phyloP scores from a whole-genome alignment of 306 rosid genomes.

The Lotus japonicus region DNA sequence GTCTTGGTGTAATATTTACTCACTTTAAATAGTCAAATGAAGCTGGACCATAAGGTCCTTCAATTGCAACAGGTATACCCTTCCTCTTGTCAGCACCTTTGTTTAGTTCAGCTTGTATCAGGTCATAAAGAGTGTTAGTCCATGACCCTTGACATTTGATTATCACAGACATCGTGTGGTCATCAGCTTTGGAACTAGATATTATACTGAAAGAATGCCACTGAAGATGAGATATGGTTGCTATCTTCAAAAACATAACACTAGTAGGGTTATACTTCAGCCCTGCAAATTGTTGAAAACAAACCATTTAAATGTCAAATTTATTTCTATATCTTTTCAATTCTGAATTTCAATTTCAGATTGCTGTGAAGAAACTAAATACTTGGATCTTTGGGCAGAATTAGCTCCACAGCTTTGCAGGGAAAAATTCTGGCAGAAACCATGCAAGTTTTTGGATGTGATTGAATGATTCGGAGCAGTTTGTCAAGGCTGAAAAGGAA shows the following conservation, averaged over 20 bases:
- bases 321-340: background rate
- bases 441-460: conserved; percentile 64
- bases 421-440: conserved; percentile 63
- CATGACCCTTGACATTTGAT: conserved; percentile 74
- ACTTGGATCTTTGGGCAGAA: conserved; percentile 79
- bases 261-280: conserved; percentile 76
- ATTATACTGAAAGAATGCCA: conserved; percentile 92
- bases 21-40: conserved; percentile 61
- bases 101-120: conserved; percentile 46
- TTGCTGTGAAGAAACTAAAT: conserved; percentile 5
- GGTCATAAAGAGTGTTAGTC: conserved; percentile 63
- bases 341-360: conserved; percentile 7
- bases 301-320: background rate
- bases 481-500: conserved; percentile 82
- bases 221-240: conserved; percentile 65
- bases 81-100: conserved; percentile 36
- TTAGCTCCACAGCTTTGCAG: conserved; percentile 56
- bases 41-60: conserved; percentile 94
- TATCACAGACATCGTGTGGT: conserved; percentile 46
- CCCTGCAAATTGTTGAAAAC: conserved; percentile 41
- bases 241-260: conserved; percentile 72
- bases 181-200: conserved; percentile 66
- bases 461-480: conserved; percentile 65
- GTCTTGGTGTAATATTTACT: background rate
- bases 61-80: conserved; percentile 61